Percentiles rank a stretch among this genome's conserved stretches.
Evolutionary conservation across 345 rosid genomes (phyloP).

Genomic region (Melaleuca quinquenervia): DNA sequence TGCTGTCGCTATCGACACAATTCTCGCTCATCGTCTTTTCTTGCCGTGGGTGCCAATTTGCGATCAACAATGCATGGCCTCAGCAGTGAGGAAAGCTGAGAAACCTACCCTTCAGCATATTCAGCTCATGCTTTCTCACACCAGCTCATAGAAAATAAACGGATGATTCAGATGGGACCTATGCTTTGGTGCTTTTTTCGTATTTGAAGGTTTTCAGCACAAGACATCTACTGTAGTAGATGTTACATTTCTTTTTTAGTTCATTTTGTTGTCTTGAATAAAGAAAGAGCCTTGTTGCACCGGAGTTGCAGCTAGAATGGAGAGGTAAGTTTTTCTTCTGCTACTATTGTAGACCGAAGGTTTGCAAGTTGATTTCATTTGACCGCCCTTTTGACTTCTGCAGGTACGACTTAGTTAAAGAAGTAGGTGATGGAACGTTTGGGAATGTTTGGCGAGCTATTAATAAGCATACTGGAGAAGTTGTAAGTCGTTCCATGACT

Average conservation of each 20-base stretch:
- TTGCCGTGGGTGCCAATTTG: conserved; percentile 16
- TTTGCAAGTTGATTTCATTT: neutral
- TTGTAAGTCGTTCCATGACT: conserved; percentile 32
- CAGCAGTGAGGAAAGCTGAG: conserved; percentile 32
- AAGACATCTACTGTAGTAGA: neutral
- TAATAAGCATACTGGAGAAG: conserved; percentile 66
- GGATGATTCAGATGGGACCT: neutral
- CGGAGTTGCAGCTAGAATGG: neutral
- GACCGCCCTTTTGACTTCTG: neutral
- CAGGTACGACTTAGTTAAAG: conserved; percentile 27
- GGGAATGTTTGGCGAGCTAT: conserved; percentile 85
- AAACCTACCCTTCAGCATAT: conserved; percentile 26
- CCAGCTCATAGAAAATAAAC: conserved; percentile 2
- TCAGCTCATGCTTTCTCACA: conserved; percentile 7
- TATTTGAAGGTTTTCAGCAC: neutral
- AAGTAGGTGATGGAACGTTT: conserved; percentile 92
- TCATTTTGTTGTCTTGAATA: neutral
- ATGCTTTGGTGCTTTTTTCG: neutral
- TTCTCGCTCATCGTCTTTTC: conserved; percentile 7
- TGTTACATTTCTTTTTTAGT: neutral
- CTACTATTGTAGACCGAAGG: neutral
- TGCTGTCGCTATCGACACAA: conserved; percentile 23
- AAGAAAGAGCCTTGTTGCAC: neutral
- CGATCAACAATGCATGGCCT: conserved; percentile 22
- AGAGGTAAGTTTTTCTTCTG: neutral